Evolutionary conservation across 31 red algal species (phyloP).

Genomic region (Odonthalia washingtoniensis): DNA sequence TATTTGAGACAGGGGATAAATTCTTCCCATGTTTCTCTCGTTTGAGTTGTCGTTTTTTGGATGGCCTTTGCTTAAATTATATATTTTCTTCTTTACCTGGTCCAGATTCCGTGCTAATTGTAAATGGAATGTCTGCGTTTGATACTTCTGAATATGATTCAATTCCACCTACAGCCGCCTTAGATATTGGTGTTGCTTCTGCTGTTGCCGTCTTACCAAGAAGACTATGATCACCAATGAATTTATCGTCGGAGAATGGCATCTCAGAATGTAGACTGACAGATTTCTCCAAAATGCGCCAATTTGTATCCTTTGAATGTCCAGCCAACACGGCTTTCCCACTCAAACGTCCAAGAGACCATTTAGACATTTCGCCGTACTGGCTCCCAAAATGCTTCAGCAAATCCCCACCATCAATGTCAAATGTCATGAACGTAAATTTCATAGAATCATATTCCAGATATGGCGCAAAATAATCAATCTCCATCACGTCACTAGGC

Average conservation of each 20-base stretch:
- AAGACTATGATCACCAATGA: no score
- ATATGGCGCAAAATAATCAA: no score
- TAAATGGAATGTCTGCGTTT: not conserved
- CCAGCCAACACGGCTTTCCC: constrained; percentile 64
- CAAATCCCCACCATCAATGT: constrained; percentile 52
- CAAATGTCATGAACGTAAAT: constrained; percentile 60
- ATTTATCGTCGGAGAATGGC: not conserved
- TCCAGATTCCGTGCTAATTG: not conserved
- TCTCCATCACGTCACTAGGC: no score
- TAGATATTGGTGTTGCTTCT: no score
- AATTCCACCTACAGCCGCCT: no score
- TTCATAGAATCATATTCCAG: no score
- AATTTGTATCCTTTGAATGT: constrained; percentile 70
- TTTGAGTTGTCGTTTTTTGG: not conserved
- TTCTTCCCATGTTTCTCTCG: no score
- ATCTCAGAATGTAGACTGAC: constrained; percentile 51
- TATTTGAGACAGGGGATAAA: no score
- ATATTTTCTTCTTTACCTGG: no score
- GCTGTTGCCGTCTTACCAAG: no score
- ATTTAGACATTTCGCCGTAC: constrained; percentile 48
- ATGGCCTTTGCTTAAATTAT: not conserved
- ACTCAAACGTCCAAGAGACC: constrained; percentile 54
- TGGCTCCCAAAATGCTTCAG: constrained; percentile 62
- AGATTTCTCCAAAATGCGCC: constrained; percentile 61
- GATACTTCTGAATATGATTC: not conserved